Percentiles rank a stretch among this genome's conserved stretches.
Evolutionary conservation across 805 yeast species (phyloP).

Genomic region (Teunomyces lycoperdinae): DNA sequence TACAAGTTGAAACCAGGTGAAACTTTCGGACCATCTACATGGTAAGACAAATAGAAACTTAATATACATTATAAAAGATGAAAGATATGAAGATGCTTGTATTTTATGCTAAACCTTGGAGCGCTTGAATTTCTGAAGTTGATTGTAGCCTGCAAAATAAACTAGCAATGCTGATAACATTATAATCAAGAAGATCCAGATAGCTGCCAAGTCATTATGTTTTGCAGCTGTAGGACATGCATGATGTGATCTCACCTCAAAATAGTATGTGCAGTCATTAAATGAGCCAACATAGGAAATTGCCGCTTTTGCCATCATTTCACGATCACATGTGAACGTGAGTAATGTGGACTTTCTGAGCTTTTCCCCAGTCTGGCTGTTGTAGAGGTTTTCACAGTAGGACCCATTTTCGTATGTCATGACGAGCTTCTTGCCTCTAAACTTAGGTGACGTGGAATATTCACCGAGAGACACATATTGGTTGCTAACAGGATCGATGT

Average conservation of each 20-base stretch:
- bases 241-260: conserved; percentile 79
- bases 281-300: conserved; percentile 67
- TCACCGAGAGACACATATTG: conserved; percentile 46
- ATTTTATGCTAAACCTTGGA: background rate
- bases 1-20: conserved; percentile 11
- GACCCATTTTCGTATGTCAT: conserved; percentile 72
- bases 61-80: background rate
- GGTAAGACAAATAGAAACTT: conserved; percentile 8
- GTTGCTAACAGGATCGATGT: conserved; percentile 36
- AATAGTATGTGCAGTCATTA: conserved; percentile 77
- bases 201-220: conserved; percentile 59
- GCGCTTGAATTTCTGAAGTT: conserved; percentile 4
- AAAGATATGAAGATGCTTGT: background rate
- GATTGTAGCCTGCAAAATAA: conserved; percentile 36
- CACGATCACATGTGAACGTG: conserved; percentile 77
- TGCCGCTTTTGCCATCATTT: conserved; percentile 60
- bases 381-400: conserved; percentile 43
- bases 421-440: conserved; percentile 69
- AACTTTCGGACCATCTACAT: conserved; percentile 12
- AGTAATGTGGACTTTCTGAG: conserved; percentile 61
- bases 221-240: conserved; percentile 82
- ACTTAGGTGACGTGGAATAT: conserved; percentile 55
- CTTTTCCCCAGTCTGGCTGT: conserved; percentile 42
- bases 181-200: conserved; percentile 62
- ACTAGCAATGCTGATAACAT: conserved; percentile 37